These are phyloP conservation scores for Daldinia grandis DNA, from an alignment of 495 filamentous ascomycete genomes.

Conservation along the genomic window DNA sequence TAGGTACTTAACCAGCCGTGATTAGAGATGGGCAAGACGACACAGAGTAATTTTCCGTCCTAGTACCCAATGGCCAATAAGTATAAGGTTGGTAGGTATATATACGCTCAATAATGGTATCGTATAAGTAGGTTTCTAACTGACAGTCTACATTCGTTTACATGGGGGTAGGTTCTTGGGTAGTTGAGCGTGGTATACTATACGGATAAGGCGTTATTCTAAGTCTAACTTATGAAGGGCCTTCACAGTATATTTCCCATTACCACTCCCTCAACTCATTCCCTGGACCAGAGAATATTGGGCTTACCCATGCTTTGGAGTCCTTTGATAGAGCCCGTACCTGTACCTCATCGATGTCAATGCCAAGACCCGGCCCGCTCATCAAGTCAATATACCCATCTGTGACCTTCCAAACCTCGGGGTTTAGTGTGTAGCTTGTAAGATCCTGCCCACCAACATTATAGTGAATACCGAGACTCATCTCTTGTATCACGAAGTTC, in stretches of 20 bases:
- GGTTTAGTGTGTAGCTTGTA: slow-evolving; percentile 71
- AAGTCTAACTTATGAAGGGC: not conserved
- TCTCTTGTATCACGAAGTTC: slow-evolving; percentile 84
- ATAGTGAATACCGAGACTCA: slow-evolving; percentile 83
- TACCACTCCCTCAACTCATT: slow-evolving; percentile 79
- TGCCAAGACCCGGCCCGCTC: slow-evolving; percentile 72
- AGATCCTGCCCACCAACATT: slow-evolving; percentile 73
- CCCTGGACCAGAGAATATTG: slow-evolving; percentile 75
- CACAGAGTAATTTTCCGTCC: too few relatives aligned
- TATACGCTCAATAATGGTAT: not conserved
- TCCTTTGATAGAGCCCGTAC: slow-evolving; percentile 54
- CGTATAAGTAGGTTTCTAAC: not conserved
- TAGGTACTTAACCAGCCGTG: too few relatives aligned
- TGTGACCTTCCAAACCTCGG: slow-evolving; percentile 68
- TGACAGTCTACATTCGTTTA: not conserved
- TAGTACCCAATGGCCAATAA: too few relatives aligned
- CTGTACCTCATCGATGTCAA: slow-evolving; percentile 76
- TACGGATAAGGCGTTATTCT: not conserved
- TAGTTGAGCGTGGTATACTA: not conserved
- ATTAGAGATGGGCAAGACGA: too few relatives aligned
- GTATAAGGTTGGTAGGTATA: not conserved
- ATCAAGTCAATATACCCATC: slow-evolving; percentile 72
- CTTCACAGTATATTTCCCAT: not conserved
- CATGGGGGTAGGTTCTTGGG: not conserved
- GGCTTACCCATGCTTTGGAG: slow-evolving; percentile 51